Percentiles rank a stretch among this genome's conserved stretches.
These are phyloP conservation scores for Colletotrichum spaethianum DNA, from an alignment of 2,329 filamentous ascomycete genomes.

Conservation along the genomic window DNA sequence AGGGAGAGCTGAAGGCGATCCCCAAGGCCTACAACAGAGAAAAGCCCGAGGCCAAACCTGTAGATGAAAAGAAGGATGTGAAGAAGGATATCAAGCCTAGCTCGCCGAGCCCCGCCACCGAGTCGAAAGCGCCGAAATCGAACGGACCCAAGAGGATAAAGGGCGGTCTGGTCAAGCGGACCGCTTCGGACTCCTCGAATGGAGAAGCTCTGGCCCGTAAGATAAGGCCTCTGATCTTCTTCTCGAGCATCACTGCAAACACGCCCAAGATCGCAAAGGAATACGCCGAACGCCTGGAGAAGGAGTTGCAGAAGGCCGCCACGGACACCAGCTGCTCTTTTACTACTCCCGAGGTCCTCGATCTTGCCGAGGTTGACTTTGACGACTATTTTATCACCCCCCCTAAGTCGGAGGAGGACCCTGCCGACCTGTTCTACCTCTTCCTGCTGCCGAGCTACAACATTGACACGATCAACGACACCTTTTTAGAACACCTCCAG, in stretches of 20 bases:
- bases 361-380: conserved; percentile 89
- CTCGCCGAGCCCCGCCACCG: conserved; percentile 38
- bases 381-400: conserved; percentile 91
- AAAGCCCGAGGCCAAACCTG: conserved; percentile 32
- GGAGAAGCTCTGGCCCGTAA: conserved; percentile 55
- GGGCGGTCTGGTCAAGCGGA: conserved; percentile 51
- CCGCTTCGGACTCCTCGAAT: conserved; percentile 30
- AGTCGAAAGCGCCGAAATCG: conserved; percentile 50
- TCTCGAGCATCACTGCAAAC: conserved; percentile 87
- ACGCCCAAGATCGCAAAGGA: conserved; percentile 81
- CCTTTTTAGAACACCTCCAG: conserved; percentile 86
- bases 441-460: conserved; percentile 93
- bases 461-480: conserved; percentile 92
- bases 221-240: conserved; percentile 86
- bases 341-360: conserved; percentile 75
- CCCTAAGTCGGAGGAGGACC: conserved; percentile 70
- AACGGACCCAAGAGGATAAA: conserved; percentile 66
- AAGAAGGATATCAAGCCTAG: conserved; percentile 31
- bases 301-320: conserved; percentile 65
- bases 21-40: conserved; percentile 32
- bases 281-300: conserved; percentile 70
- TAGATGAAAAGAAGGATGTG: conserved; percentile 34
- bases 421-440: conserved; percentile 82
- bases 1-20: conserved; percentile 35
- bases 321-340: conserved; percentile 55